phyloP scores from a whole-genome alignment of 2,329 filamentous ascomycete genomes.

The Fusarium zealandicum region DNA sequence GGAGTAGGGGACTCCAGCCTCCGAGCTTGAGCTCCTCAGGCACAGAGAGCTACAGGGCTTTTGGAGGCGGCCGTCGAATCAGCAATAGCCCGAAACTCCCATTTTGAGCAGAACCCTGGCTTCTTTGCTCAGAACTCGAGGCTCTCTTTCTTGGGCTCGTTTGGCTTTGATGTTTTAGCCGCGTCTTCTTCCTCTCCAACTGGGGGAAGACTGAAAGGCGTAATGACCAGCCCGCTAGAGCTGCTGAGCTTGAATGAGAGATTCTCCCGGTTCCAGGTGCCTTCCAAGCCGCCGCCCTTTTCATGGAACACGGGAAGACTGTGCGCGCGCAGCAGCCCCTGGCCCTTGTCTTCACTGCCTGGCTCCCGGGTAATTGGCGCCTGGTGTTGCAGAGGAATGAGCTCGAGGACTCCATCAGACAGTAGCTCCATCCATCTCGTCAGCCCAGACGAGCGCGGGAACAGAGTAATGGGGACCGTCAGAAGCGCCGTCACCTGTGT shows the following conservation, averaged over 20 bases:
- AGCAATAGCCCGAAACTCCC: background rate
- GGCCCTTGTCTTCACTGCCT: conserved; percentile 73
- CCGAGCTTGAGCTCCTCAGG: background rate
- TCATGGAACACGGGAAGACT: conserved; percentile 86
- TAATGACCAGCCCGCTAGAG: conserved; percentile 80
- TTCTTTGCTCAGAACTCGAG: conserved; percentile 70
- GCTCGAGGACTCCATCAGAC: conserved; percentile 84
- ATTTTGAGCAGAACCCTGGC: background rate
- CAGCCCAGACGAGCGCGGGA: conserved; percentile 76
- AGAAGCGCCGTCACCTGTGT: conserved; percentile 73
- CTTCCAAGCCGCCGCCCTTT: conserved; percentile 78
- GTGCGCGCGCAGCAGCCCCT: conserved; percentile 86
- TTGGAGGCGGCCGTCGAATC: too few relatives aligned
- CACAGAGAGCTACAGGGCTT: background rate
- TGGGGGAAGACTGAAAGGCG: conserved; percentile 88
- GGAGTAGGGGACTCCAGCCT: conserved; percentile 8
- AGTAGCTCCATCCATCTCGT: conserved; percentile 87
- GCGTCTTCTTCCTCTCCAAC: conserved; percentile 71
- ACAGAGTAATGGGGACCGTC: conserved; percentile 81
- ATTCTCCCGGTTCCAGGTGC: conserved; percentile 77
- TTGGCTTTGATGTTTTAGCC: conserved; percentile 50
- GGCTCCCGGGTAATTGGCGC: conserved; percentile 58
- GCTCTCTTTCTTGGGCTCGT: conserved; percentile 67
- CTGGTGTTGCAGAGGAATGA: conserved; percentile 72
- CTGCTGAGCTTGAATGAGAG: conserved; percentile 89